These are phyloP conservation scores for Alternaria novae-zelandiae DNA, from an alignment of 2,329 filamentous ascomycete genomes.

Conservation along the genomic window DNA sequence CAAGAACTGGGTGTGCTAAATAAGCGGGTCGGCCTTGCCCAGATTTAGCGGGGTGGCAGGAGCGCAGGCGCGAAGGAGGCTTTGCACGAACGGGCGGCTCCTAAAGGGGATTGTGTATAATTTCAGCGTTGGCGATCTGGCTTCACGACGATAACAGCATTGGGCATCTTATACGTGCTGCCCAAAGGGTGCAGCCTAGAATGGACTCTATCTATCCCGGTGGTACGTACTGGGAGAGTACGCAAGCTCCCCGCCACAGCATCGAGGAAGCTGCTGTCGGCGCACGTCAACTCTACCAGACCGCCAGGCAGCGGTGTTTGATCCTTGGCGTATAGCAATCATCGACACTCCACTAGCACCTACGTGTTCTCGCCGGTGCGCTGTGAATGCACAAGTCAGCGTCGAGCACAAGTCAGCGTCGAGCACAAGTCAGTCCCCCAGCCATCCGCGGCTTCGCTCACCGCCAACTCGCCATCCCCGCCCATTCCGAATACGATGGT, in stretches of 20 bases:
- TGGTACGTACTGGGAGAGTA: constrained; percentile 18
- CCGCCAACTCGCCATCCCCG: constrained; percentile 39
- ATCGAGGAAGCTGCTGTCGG: constrained; percentile 24
- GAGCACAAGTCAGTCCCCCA: constrained; percentile 26
- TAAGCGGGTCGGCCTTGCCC: constrained; percentile 51
- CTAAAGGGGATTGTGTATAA: constrained; percentile 16
- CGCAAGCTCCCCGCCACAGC: constrained; percentile 48
- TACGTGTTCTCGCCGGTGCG: constrained; percentile 30
- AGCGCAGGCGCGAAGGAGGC: constrained; percentile 35
- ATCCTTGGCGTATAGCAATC: constrained; percentile 28
- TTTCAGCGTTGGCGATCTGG: constrained; percentile 4
- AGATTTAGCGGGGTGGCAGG: constrained; percentile 47
- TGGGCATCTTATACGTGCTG: constrained; percentile 21
- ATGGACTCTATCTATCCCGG: constrained; percentile 29
- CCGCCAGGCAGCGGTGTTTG: constrained; percentile 41
- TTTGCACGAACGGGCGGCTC: constrained; percentile 32
- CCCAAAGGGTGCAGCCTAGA: constrained; percentile 24
- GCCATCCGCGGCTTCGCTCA: constrained; percentile 41
- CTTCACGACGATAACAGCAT: neutral
- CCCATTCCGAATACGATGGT: constrained; percentile 10
- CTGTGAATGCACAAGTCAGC: constrained; percentile 23
- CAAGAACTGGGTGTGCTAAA: constrained; percentile 51
- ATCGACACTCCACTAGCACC: constrained; percentile 22
- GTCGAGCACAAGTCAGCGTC: constrained; percentile 8
- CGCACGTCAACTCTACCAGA: constrained; percentile 24